Base-by-base conservation (phyloP, 257 asterid species). In the Eustoma russellianum region DNA sequence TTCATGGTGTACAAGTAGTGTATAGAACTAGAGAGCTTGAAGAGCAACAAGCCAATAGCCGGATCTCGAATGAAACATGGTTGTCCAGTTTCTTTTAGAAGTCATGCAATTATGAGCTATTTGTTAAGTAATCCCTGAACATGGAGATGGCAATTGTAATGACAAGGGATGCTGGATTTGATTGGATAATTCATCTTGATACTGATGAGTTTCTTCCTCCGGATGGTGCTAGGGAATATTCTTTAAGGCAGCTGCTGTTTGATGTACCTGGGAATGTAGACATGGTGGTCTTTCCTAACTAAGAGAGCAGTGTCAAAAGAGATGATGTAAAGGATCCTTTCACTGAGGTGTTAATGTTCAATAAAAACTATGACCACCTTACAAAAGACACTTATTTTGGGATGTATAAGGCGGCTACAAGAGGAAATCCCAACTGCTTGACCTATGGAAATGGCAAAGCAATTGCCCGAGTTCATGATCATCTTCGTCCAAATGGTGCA, bases 61-160 rank as follows among this genome's bases (percentile, higher is more conserved):
- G 97, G 64, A 88, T 88, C 75, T 88, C 95, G 97, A 88, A 88
- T 56, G 97, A 88, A 70, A 85, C 97, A 2, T 88, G 97, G 97
- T 65, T 88, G 64, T 79, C 97, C 41, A 80, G 95, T 76, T 88
- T 88, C 80, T 88, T 88, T 76, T 88, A 78, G 80, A 88, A 85
- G 83, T 95, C 97, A 56, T 88, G 97, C 82, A 85, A 88, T 70
- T 83, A 88, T 45, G 97, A 88, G 91, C 97, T 88, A 60, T 88
- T 88, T 73, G 97, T 88, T 75, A 88, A 88, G 77, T 95, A 88
- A 74, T 88, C 95, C 49, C 83, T 88, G 46, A 88, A 88, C 73
- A 88, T 85, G 97, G 97, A 88, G 81, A 80, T 88, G 94, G 97
- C 97, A 19, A 85, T 88, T 53, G 83, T 85, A 60, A 88, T 80